Percentiles rank a stretch among this genome's conserved stretches.
Conservation (phyloP, 2,329 filamentous ascomycete genomes). For the Fragosphaeria purpurea region DNA sequence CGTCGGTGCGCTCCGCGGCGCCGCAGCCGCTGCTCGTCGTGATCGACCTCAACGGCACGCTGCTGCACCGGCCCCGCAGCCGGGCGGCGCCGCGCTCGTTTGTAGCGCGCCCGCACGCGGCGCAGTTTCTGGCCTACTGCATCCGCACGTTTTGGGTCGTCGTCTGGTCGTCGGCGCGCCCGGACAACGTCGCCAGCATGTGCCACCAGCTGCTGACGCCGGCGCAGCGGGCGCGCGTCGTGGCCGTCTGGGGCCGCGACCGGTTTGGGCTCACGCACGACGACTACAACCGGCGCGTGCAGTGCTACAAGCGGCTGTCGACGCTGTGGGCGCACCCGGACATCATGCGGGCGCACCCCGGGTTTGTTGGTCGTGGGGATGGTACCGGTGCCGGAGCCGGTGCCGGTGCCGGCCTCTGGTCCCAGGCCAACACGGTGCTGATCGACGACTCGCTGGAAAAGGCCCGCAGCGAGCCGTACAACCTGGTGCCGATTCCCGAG, state of each 20-base stretch:
- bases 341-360: constrained; percentile 36
- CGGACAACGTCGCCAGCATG: constrained; percentile 61
- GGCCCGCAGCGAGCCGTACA: constrained; percentile 71
- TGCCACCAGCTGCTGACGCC: constrained; percentile 49
- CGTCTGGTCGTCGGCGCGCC: constrained; percentile 82
- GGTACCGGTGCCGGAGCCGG: not conserved
- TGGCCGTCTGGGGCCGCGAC: constrained; percentile 71
- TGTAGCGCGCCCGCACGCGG: constrained; percentile 56
- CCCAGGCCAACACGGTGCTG: constrained; percentile 78
- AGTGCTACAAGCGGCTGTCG: constrained; percentile 81
- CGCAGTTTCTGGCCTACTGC: constrained; percentile 62
- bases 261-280: constrained; percentile 53
- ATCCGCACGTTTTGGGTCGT: constrained; percentile 68
- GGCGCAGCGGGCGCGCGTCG: constrained; percentile 31
- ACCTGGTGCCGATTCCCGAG: constrained; percentile 71
- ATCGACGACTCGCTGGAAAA: constrained; percentile 81
- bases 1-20: constrained; percentile 23
- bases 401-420: constrained; percentile 39
- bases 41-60: constrained; percentile 87
- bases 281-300: constrained; percentile 63
- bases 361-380: constrained; percentile 9
- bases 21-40: constrained; percentile 66
- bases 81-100: constrained; percentile 39
- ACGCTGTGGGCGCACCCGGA: constrained; percentile 53
- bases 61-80: constrained; percentile 60